Percentiles rank a stretch among this genome's conserved stretches.
These are phyloP conservation scores for Boletus subcaerulescens DNA, from an alignment of 768 basidiomycete genomes.

Conservation along the genomic window DNA sequence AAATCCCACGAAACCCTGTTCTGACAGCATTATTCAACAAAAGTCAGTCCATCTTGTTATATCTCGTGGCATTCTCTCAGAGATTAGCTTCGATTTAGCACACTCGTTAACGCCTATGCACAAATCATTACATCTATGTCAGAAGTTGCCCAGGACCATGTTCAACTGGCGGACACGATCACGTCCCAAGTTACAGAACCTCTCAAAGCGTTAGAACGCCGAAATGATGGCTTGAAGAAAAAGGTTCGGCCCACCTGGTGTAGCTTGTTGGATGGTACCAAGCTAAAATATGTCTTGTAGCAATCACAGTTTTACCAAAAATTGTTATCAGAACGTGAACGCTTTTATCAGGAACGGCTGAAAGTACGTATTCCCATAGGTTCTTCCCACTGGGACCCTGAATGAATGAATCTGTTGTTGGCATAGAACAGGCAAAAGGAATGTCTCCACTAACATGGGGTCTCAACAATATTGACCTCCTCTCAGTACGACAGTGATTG, in stretches of 20 bases:
- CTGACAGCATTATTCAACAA: conserved; percentile 47
- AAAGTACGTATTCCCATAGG: conserved; percentile 48
- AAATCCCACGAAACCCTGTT: conserved; percentile 63
- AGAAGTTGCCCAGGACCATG: conserved; percentile 65
- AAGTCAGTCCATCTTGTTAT: conserved; percentile 42
- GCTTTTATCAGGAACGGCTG: conserved; percentile 58
- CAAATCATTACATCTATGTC: conserved; percentile 61
- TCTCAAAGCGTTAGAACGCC: conserved; percentile 56
- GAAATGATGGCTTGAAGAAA: conserved; percentile 65
- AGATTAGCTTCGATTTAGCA: conserved; percentile 41
- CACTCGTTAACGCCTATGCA: conserved; percentile 68
- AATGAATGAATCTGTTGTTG: conserved; percentile 2
- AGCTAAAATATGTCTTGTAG: conserved; percentile 36
- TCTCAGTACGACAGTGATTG: conserved; percentile 79
- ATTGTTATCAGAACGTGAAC: conserved; percentile 67
- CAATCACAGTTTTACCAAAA: conserved; percentile 72
- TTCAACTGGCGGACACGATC: conserved; percentile 61
- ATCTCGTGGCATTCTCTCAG: conserved; percentile 9
- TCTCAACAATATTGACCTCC: conserved; percentile 7
- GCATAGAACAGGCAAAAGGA: conserved; percentile 34
- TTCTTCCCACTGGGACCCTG: neutral
- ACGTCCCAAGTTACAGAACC: conserved; percentile 60
- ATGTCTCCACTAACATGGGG: neutral
- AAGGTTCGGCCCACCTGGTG: conserved; percentile 41
- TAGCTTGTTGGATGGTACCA: neutral